Conservation (phyloP, 441 rosid genomes). For the Gossypium schwendimanii region DNA sequence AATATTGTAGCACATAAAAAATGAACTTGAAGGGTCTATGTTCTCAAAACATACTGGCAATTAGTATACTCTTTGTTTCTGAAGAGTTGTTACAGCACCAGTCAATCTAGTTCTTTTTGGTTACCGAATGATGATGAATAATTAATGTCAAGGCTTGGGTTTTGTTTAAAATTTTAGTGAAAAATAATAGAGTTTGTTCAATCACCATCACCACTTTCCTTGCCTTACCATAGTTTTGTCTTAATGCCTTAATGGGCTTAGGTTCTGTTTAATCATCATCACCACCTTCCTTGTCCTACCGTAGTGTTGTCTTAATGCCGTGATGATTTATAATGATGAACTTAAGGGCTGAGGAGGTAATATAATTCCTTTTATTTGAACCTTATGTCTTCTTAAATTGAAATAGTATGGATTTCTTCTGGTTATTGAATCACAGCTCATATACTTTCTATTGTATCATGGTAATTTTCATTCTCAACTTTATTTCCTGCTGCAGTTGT, state of each 20-base stretch:
- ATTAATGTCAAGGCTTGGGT: not conserved
- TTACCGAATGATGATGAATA: not conserved
- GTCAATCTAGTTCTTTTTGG: conserved; percentile 2
- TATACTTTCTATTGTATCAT: not conserved
- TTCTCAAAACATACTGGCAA: not conserved
- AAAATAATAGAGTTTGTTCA: not conserved
- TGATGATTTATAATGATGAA: not conserved
- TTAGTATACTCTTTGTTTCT: not conserved
- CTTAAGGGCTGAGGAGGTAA: not conserved
- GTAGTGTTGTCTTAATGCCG: not conserved
- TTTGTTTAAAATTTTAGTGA: not conserved
- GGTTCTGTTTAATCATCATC: not conserved
- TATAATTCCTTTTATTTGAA: not conserved
- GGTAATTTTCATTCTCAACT: not conserved
- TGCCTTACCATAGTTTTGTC: not conserved
- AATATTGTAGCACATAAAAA: not conserved
- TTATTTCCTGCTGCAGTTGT: conserved; percentile 57
- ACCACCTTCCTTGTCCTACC: not conserved
- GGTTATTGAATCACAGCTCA: not conserved
- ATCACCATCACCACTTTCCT: not conserved
- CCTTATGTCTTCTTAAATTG: not conserved
- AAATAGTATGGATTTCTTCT: not conserved
- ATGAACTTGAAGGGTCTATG: not conserved
- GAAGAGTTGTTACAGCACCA: not conserved
- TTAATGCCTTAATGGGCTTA: not conserved